Evolutionary conservation across 176 grass and related monocot species (phyloP), one percentile per base, ranked within the genome.

Genomic region (Aegilops speltoides): DNA sequence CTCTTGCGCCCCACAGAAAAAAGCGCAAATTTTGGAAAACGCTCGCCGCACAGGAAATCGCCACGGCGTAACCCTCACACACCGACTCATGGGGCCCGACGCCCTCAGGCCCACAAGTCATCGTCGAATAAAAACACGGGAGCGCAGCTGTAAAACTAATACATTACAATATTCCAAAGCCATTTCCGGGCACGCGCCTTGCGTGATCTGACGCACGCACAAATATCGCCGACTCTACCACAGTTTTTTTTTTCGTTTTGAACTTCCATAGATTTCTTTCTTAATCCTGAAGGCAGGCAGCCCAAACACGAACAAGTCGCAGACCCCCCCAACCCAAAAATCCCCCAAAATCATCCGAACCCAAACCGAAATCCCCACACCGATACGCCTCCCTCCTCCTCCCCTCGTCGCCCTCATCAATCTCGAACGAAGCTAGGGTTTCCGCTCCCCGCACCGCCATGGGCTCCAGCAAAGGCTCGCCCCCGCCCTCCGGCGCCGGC

Each of bases 391-490:
- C 20, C 73, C 16, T 76, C 72, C 11, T 69, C 68, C 12, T 24
- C 29, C 71, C 67, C 78, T 3, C 78, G 36, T 8, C 59, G 75
- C 80, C 57, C 38, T 41, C 38, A 41, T 46, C 68, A 76, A 87
- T 80, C 85, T 61, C 76, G 60, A 76, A 74, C 31, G 17, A 79
- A 0, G 38, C 32, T 68, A 68, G 81, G 81, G 85, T 79, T 60
- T 76, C 31, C 52, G 79, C 81, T 3, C 68, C 15, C 73, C 26
- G 28, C 14, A 6, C 32, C 36, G 1, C 83, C 32, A 91, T 91
- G 89, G 70, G 86, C 29, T 91, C 70, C 3, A 85, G 52, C 77
- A 91, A 88, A 64, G 76, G 77, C 28, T 71, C 82, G 77, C 82
- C 89, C 2, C 86, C 84, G 77, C 89, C 32, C 14, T n/a, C 85